Evolutionary conservation across 2,329 filamentous ascomycete species (phyloP).

Genomic region (Ceratocystis destructans): DNA sequence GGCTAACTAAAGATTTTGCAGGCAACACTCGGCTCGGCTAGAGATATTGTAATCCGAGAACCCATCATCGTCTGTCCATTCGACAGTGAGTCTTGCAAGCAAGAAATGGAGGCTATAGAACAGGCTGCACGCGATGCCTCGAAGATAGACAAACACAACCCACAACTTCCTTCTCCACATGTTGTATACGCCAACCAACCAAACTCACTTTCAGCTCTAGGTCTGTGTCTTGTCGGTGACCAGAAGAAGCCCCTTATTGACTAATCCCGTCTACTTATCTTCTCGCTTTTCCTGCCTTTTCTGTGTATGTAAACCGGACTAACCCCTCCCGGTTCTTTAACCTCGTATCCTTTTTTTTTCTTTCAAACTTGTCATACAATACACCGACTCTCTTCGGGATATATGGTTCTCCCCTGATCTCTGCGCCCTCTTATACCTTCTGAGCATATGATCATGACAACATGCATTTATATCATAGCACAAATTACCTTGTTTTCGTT

Average conservation of each 20-base stretch:
- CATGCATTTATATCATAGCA: neutral
- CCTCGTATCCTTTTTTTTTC: neutral
- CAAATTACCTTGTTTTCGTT: neutral
- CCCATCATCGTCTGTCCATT: constrained; percentile 93
- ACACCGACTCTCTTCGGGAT: neutral
- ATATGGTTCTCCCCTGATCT: neutral
- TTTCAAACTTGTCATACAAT: neutral
- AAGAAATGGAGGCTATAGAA: constrained; percentile 97
- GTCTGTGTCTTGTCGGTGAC: constrained; percentile 48
- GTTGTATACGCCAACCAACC: constrained; percentile 70
- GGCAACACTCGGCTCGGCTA: constrained; percentile 55
- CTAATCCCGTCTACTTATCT: constrained; percentile 24
- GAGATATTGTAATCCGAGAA: constrained; percentile 78
- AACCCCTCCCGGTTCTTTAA: neutral
- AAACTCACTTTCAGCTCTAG: constrained; percentile 46
- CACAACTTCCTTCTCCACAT: constrained; percentile 77
- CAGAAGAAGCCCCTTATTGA: constrained; percentile 55
- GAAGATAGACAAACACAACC: constrained; percentile 73
- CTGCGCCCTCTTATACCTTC: neutral
- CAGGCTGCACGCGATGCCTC: constrained; percentile 88
- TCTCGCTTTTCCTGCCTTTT: neutral
- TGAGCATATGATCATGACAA: neutral
- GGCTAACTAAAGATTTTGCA: constrained; percentile 48
- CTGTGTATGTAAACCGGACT: neutral
- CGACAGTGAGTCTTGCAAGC: constrained; percentile 89